phyloP scores from a whole-genome alignment of 805 yeast species.

The Limtongozyma cylindracea region DNA sequence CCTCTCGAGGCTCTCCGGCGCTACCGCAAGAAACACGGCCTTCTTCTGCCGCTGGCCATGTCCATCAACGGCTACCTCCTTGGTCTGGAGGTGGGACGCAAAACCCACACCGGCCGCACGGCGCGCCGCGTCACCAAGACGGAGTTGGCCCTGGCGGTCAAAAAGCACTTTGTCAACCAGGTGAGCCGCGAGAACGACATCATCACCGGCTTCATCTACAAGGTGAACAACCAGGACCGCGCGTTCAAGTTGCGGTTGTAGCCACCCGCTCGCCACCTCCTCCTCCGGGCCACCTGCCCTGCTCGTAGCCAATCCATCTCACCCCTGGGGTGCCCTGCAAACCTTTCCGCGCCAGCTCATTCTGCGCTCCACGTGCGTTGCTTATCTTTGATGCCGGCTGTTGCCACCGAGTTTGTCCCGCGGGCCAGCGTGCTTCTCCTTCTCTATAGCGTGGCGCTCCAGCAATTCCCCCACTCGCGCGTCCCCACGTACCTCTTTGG shows the following conservation, averaged over 20 bases:
- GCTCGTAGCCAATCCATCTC: no score
- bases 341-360: no score
- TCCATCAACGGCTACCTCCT: conserved; percentile 47
- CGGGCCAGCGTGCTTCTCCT: no score
- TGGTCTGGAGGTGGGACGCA: conserved; percentile 49
- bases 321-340: no score
- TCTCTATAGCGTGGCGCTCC: no score
- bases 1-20: conserved; percentile 39
- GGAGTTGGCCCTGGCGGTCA: conserved; percentile 33
- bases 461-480: no score
- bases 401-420: no score
- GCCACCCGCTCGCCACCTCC: conserved; percentile 1
- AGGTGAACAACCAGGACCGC: conserved; percentile 43
- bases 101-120: no score
- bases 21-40: conserved; percentile 34
- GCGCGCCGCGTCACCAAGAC: conserved; percentile 23
- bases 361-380: no score
- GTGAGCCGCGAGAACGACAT: conserved; percentile 62
- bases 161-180: conserved; percentile 35
- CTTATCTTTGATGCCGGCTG: no score
- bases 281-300: no score
- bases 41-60: conserved; percentile 29
- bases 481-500: no score
- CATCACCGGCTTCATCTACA: conserved; percentile 71
- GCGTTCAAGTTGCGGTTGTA: conserved; percentile 15